Base-by-base conservation (phyloP, 495 filamentous ascomycete genomes). In the Talaromyces ruber region DNA sequence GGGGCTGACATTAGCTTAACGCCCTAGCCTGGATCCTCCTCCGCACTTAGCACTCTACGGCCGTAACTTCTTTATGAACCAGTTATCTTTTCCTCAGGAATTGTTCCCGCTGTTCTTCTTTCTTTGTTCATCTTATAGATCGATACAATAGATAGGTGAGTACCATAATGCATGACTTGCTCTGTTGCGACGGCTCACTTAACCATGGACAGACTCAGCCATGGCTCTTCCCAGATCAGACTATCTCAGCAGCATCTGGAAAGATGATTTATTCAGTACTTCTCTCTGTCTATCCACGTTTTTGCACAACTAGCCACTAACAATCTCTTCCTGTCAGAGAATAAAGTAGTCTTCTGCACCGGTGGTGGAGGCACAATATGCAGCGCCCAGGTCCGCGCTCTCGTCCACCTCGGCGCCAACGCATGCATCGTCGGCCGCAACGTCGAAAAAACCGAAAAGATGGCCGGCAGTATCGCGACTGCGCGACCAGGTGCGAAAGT, bases 281-380 rank as follows among this genome's bases (percentile, higher is more conserved):
- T 21, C 32, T 21, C 34, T 61, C 22, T 4, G 25, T 43, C 6
- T 25, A 45, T 54, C 43, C 47, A 3, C 30, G 52, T 28, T 18
- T 39, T 30, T 47, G 16, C 47, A 50, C 11, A 53, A n/a, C 25
- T 29, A 61, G 37, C 34, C 32, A 16, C 58, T 63, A 55, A 62
- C 26, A 18, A n/a, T 5, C 37, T 65, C 43, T 51, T 9, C 45
- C 25, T 50, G 11, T 6, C 68, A 93, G 90, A 84, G 61, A 87
- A 90, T 69, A 94, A 94, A 70, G 92, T 98, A 21, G 82, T 97
- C 65, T 93, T 98, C 79, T 95, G 95, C 69, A 98, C 94, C 28
- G 94, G 94, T 45, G 94, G 94, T 58, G 91, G 91, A 1, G 94
- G 94, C 39, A 88, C 91, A 14, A 98, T 98, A 66, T 95, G 94